Percentiles rank a stretch among this genome's conserved stretches.
phyloP scores from a whole-genome alignment of 2,329 filamentous ascomycete genomes.

The Sporothrix inflata region DNA sequence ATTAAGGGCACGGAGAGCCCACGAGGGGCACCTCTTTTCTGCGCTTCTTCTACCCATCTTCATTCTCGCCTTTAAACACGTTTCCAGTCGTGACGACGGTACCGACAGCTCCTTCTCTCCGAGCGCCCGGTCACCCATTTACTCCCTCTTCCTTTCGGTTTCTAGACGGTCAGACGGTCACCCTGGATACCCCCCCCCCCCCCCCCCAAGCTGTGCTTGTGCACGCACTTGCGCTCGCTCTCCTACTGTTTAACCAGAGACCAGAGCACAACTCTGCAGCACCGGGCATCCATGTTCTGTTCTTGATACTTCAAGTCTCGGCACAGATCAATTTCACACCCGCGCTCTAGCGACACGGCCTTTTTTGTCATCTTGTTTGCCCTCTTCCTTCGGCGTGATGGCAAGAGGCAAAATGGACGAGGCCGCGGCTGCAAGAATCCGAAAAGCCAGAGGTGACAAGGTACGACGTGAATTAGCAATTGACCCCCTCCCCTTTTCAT shows the following conservation, averaged over 20 bases:
- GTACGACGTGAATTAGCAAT: constrained; percentile 34
- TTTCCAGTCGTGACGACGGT: not conserved
- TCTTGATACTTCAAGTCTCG: not conserved
- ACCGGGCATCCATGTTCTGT: not conserved
- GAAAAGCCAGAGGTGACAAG: constrained; percentile 47
- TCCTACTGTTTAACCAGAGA: no score
- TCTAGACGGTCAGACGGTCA: not conserved
- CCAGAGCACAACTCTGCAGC: not conserved
- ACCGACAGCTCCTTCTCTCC: not conserved
- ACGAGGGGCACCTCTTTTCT: not conserved
- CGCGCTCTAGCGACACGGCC: not conserved
- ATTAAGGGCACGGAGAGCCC: not conserved
- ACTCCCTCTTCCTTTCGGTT: no score
- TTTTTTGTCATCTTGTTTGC: not conserved
- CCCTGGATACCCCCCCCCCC: not conserved
- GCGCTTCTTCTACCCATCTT: not conserved
- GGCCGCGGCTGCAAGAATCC: constrained; percentile 47
- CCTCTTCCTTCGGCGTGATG: constrained; percentile 35
- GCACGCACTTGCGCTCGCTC: not conserved
- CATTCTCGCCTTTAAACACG: not conserved
- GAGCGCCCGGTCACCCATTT: no score
- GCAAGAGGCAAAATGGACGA: constrained; percentile 49
- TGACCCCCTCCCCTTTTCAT: not conserved
- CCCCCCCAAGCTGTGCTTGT: not conserved
- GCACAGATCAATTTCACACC: not conserved